phyloP scores from a whole-genome alignment of 805 yeast genomes.

The Ogataea trehalophila region DNA sequence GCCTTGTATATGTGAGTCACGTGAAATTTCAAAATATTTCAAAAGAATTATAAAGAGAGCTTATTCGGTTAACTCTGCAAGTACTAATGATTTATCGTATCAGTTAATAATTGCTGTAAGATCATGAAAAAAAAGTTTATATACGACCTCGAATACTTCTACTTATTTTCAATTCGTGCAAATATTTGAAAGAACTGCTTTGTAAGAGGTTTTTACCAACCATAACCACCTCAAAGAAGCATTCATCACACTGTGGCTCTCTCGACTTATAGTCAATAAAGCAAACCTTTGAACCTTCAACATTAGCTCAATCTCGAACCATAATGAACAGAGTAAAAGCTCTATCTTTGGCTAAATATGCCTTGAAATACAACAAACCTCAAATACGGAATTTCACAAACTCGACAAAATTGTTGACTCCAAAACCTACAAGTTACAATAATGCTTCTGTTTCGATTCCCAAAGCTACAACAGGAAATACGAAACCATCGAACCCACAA shows the following conservation, averaged over 20 bases:
- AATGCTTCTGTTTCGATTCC: conserved; percentile 9
- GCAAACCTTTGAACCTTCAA: too few relatives aligned
- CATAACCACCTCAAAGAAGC: neutral
- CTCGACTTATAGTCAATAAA: too few relatives aligned
- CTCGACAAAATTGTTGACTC: conserved; percentile 5
- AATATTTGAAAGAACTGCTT: too few relatives aligned
- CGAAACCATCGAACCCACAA: conserved; percentile 51
- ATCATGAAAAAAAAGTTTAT: too few relatives aligned
- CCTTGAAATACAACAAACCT: neutral
- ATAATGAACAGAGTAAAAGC: neutral
- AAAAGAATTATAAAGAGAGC: neutral
- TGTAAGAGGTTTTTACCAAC: neutral
- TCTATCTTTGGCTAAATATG: too few relatives aligned
- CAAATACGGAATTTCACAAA: conserved; percentile 2
- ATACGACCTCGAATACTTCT: too few relatives aligned
- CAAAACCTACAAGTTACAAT: conserved; percentile 12
- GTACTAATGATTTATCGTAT: neutral
- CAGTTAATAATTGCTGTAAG: neutral
- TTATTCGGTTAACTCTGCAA: neutral
- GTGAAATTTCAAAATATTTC: conserved; percentile 12
- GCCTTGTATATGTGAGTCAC: conserved; percentile 7
- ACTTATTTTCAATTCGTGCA: too few relatives aligned
- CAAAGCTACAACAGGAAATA: conserved; percentile 1
- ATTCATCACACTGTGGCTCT: too few relatives aligned
- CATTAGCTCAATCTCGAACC: neutral